phyloP scores from a whole-genome alignment of 208 protist genomes.

The Acanthamoeba triangularis region DNA sequence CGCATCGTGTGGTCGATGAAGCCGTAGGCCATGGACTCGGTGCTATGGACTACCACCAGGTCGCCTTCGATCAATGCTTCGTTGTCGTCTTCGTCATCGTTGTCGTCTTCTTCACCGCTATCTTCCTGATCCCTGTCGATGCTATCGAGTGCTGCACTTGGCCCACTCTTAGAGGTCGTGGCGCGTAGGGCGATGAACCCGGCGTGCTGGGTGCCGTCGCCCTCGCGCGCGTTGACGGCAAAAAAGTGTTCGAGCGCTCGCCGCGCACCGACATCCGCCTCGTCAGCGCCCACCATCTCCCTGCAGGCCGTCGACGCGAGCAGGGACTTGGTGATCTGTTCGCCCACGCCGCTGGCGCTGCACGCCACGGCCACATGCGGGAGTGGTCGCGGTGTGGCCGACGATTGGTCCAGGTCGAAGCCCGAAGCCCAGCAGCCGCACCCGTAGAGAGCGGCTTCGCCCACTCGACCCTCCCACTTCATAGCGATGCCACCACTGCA shows the following conservation, averaged over 20 bases:
- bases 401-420: neutral
- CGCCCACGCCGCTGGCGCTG: constrained; percentile 17
- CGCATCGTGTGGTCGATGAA: neutral
- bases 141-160: too few species aligned
- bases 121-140: too few species aligned
- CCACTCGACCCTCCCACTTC: neutral
- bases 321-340: neutral
- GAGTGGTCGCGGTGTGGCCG: neutral
- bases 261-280: neutral
- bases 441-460: constrained; percentile 10
- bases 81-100: too few species aligned
- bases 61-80: neutral
- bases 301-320: neutral
- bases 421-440: constrained; percentile 7
- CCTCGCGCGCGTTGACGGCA: neutral
- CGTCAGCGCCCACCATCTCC: neutral
- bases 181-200: neutral
- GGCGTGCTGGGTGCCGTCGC: neutral
- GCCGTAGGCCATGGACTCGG: neutral
- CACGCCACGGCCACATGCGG: neutral
- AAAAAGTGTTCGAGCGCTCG: neutral
- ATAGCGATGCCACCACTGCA: constrained; percentile 11
- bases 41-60: neutral
- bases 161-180: neutral
- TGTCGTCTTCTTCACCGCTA: too few species aligned